Percentiles rank a stretch among this genome's conserved stretches.
phyloP scores from a whole-genome alignment of 495 filamentous ascomycete genomes.

The Jackrogersella minutella region DNA sequence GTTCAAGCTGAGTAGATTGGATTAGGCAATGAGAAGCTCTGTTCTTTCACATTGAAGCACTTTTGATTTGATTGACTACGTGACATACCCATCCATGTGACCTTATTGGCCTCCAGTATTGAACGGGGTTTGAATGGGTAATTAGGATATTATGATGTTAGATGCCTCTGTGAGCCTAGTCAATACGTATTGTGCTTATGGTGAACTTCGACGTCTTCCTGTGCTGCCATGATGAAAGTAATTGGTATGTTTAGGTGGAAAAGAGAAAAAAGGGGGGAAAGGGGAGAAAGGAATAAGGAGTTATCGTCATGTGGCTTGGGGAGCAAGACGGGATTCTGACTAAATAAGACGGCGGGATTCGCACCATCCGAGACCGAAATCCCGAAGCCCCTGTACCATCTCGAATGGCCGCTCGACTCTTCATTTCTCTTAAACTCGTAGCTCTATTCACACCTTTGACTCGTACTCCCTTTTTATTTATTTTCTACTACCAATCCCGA shows the following conservation, averaged over 20 bases:
- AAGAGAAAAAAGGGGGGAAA: too few species aligned
- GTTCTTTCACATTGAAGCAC: conserved; percentile 13
- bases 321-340: neutral
- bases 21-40: conserved; percentile 38
- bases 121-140: neutral
- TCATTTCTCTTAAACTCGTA: too few species aligned
- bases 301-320: neutral
- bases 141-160: neutral
- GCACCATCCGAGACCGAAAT: neutral
- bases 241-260: too few species aligned
- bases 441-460: too few species aligned
- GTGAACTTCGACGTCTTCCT: neutral
- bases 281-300: too few species aligned
- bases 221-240: neutral
- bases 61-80: neutral
- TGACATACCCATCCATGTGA: conserved; percentile 21
- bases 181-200: too few species aligned
- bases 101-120: neutral
- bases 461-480: too few species aligned
- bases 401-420: too few species aligned
- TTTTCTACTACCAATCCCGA: too few species aligned
- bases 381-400: too few species aligned
- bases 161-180: too few species aligned
- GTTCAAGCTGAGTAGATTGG: conserved; percentile 27
- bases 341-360: neutral